A percentile compares a stretch with the other conserved stretches of the same genome.
Evolutionary conservation across 176 grass and related monocot genomes (phyloP).

Genomic region (Puccinellia tenuiflora): DNA sequence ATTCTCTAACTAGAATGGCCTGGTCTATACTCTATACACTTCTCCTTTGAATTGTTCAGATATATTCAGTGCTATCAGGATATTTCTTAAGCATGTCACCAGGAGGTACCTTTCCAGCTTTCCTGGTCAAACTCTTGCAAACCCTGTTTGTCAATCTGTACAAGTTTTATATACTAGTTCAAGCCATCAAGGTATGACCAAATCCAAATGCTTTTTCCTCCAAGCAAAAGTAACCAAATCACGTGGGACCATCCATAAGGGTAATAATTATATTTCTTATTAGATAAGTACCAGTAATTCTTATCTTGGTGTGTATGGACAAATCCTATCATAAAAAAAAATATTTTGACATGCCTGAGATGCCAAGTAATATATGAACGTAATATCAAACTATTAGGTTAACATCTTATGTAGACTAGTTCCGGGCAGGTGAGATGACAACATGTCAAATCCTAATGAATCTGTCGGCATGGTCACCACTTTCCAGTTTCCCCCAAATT

Average conservation of each 20-base stretch:
- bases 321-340: background rate
- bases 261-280: background rate
- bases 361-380: background rate
- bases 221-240: background rate
- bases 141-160: background rate
- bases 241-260: background rate
- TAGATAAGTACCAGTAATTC: background rate
- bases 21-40: background rate
- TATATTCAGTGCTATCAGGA: background rate
- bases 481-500: background rate
- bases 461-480: background rate
- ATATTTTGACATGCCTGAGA: background rate
- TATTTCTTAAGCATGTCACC: background rate
- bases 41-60: background rate
- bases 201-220: slow-evolving; percentile 1
- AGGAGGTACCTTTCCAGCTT: background rate
- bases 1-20: background rate
- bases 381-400: background rate
- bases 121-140: background rate
- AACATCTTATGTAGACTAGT: background rate
- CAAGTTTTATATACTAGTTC: background rate
- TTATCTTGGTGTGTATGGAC: background rate
- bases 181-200: slow-evolving; percentile 8
- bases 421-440: background rate
- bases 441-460: background rate